Percentiles rank a stretch among this genome's conserved stretches.
These are phyloP conservation scores for Aspergillus sp. DNA, from an alignment of 2,329 filamentous ascomycete genomes.

Conservation along the genomic window DNA sequence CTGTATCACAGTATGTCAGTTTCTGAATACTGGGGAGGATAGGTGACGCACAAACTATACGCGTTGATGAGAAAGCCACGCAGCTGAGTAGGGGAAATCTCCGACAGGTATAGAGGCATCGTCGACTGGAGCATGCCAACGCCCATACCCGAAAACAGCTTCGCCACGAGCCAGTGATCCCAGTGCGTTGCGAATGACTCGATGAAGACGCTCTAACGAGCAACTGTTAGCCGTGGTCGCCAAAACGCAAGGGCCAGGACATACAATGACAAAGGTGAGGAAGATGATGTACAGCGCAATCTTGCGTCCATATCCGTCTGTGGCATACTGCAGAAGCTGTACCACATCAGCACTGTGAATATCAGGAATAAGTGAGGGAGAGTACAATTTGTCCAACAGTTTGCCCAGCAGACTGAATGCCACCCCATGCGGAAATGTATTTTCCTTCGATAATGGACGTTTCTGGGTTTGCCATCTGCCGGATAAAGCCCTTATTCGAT, in stretches of 20 bases:
- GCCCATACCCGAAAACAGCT: constrained; percentile 40
- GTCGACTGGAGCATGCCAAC: constrained; percentile 47
- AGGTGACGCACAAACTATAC: constrained; percentile 37
- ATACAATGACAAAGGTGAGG: constrained; percentile 31
- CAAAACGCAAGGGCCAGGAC: neutral
- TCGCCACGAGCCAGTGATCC: constrained; percentile 43
- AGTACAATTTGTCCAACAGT: constrained; percentile 41
- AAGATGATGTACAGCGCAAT: constrained; percentile 37
- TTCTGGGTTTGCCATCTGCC: constrained; percentile 31
- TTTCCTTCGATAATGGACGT: constrained; percentile 36
- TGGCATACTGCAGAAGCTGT: constrained; percentile 35
- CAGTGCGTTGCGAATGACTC: constrained; percentile 40
- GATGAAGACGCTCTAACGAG: constrained; percentile 33
- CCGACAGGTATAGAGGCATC: constrained; percentile 44
- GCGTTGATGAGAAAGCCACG: constrained; percentile 43
- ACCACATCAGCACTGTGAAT: neutral
- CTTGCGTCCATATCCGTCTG: constrained; percentile 40
- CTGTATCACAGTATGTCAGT: constrained; percentile 3
- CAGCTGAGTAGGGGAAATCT: constrained; percentile 43
- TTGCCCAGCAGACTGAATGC: constrained; percentile 42
- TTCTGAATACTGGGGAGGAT: accelerated
- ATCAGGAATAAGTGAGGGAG: neutral
- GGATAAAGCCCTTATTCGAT: constrained; percentile 45
- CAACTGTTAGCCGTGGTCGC: neutral
- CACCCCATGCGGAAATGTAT: constrained; percentile 42